Base-by-base conservation (phyloP, 176 grass and related monocot genomes). In the Juncus effusus region DNA sequence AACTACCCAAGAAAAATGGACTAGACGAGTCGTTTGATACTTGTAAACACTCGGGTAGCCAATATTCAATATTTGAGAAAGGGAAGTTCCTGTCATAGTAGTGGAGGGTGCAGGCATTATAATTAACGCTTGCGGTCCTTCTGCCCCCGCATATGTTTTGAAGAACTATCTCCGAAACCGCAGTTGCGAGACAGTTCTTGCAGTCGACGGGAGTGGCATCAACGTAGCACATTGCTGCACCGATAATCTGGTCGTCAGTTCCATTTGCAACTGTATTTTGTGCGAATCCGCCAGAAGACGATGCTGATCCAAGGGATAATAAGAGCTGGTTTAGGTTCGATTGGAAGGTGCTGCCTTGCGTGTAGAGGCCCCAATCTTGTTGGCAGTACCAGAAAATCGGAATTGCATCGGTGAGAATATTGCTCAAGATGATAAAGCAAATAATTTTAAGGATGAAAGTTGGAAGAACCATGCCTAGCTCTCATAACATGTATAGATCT, bases 381-480 rank as follows among this genome's bases (percentile, higher is more conserved):
- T 61, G 59, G n/a, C 59, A 61, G 59, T 61, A 61, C 59, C 35
- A 61, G 39, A 40, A 61, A 12, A n/a, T 38, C n/a, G 59, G 35
- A 2, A 9, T 2, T 1, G 59, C 59, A 38, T 28, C 19, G 19
- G 19, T 28, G 19, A 28, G 19, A 28, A 28, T 28, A 28, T 28
- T 28, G 19, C 19, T 28, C 19, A 28, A 28, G 19, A 28, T 28
- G 19, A 28, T 28, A 28, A 28, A 28, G 19, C 19, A 28, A 28
- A 1, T 28, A 28, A 28, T 28, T 28, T 28, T 28, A 28, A 28
- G 19, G 19, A 28, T 28, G 19, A 28, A 28, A 28, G 19, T 28
- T 28, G 19, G 19, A 28, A 28, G 19, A 28, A 28, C 19, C 19
- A 28, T 28, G 19, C 19, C 19, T 28, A 28, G 19, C 19, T 28